Base-by-base conservation (phyloP, 352 stramenopile species). In the Globisporangium canariense region DNA sequence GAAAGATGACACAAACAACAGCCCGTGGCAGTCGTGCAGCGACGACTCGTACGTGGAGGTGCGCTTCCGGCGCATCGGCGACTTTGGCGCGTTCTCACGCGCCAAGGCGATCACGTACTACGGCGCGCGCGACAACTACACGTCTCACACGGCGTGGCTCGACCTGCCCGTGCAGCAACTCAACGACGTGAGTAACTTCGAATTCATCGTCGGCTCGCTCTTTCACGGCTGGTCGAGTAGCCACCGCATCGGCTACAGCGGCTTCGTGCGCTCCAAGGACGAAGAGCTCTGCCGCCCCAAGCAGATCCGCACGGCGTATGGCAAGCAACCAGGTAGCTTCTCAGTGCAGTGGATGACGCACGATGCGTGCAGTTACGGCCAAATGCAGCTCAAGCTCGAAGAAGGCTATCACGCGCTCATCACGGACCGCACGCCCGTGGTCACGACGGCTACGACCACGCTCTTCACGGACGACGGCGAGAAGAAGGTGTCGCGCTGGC, bases 291-390 rank as follows among this genome's bases (percentile, higher is more conserved):
- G 86, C 38, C 78, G 78, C 36, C 83, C 84, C 3, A 91, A 93
- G 70, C 88, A 93, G 60, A 78, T 96, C 11, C 88, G 93, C 74
- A 93, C 83, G 2, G 83, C 88, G 7, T 93, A 89, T 51, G 84
- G 86, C 16, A 62, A 68, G 25, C 76, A 69, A 7, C 75, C 85
- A 0, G 75, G 72, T 9, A 89, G 83, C 57, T 81, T 92, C 50
- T 74, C 78, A 0, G 77, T 96, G 25, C 85, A 96, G 60, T 95
- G 86, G 86, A 86, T 81, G 67, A 93, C 83, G 14, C 80, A 82
- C 22, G 75, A 83, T 65, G 78, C 68, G 28, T 93, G 86, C 58
- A 70, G 61, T 8, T 53, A 70, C 43, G 78, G 75, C 34, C 25
- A 73, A 14, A 62, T 83, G 20, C 74, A 86, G 28, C 58, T 94